phyloP scores from a whole-genome alignment of 225 moss, liverwort and hornwort species.

The Pleurozium schreberi region DNA sequence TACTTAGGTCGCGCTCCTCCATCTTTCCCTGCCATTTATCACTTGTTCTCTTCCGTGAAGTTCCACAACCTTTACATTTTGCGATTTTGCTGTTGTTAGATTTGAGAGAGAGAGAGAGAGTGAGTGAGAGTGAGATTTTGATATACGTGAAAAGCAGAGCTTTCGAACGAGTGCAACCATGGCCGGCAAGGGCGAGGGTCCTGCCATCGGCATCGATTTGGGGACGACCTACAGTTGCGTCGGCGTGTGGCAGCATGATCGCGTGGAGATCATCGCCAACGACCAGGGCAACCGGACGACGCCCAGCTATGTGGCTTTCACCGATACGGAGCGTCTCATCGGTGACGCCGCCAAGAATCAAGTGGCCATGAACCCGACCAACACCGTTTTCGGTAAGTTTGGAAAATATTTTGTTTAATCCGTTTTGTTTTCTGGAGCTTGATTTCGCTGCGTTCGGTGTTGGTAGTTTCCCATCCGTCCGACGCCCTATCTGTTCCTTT shows the following conservation, averaged over 20 bases:
- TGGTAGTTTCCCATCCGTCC: too few species aligned
- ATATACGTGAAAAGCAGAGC: too few species aligned
- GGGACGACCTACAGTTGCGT: slow-evolving; percentile 43
- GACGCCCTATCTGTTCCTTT: too few species aligned
- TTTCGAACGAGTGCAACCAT: not conserved
- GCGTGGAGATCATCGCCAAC: slow-evolving; percentile 36
- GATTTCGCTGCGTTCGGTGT: not conserved
- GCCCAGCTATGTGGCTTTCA: slow-evolving; percentile 23
- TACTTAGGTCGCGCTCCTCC: not conserved
- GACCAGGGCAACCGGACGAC: slow-evolving; percentile 19
- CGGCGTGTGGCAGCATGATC: slow-evolving; percentile 22
- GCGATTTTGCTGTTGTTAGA: too few species aligned
- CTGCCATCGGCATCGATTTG: slow-evolving; percentile 33
- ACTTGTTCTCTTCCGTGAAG: too few species aligned
- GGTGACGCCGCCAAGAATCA: too few species aligned
- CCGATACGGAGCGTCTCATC: slow-evolving; percentile 9
- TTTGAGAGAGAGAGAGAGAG: too few species aligned
- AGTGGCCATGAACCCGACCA: slow-evolving; percentile 24
- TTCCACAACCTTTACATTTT: not conserved
- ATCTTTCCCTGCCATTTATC: accelerated
- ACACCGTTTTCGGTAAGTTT: slow-evolving; percentile 19
- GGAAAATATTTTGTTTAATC: too few species aligned
- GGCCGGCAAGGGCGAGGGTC: slow-evolving; percentile 13
- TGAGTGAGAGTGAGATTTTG: not conserved
- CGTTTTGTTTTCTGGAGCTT: too few species aligned